These are phyloP conservation scores for Pisolithus microcarpus DNA, from an alignment of 768 basidiomycete species.

Conservation along the genomic window DNA sequence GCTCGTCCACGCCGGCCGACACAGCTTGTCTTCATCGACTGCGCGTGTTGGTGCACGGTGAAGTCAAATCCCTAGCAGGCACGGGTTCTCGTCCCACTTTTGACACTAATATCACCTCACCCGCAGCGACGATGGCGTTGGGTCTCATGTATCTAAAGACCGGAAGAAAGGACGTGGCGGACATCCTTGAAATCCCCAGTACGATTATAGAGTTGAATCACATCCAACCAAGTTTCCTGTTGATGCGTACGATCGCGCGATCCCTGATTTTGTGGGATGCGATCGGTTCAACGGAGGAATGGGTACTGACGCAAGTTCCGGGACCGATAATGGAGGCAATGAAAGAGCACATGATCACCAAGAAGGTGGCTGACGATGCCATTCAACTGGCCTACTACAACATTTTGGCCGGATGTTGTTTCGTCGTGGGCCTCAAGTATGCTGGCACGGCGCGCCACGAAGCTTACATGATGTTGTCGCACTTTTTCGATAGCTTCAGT, in stretches of 20 bases:
- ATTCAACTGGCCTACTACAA: slow-evolving; percentile 88
- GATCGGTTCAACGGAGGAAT: slow-evolving; percentile 64
- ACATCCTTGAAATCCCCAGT: slow-evolving; percentile 76
- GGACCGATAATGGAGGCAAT: slow-evolving; percentile 52
- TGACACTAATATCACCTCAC: slow-evolving; percentile 86
- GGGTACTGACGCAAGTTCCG: slow-evolving; percentile 70
- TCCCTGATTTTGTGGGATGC: slow-evolving; percentile 82
- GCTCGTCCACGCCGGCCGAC: slow-evolving; percentile 73
- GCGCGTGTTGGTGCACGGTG: slow-evolving; percentile 70
- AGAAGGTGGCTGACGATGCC: slow-evolving; percentile 50
- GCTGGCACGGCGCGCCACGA: slow-evolving; percentile 91
- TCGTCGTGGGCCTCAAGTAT: slow-evolving; percentile 85
- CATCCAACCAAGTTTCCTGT: slow-evolving; percentile 81
- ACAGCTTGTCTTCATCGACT: slow-evolving; percentile 59
- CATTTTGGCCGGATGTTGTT: slow-evolving; percentile 86
- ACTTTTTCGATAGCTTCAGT: slow-evolving; percentile 75
- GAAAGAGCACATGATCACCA: slow-evolving; percentile 43
- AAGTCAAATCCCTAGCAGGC: slow-evolving; percentile 37
- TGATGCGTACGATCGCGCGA: slow-evolving; percentile 72
- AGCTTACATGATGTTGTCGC: slow-evolving; percentile 77
- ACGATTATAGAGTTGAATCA: slow-evolving; percentile 73
- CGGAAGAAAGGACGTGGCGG: slow-evolving; percentile 76
- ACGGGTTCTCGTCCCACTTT: slow-evolving; percentile 43
- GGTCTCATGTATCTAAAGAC: slow-evolving; percentile 92
- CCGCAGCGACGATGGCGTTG: slow-evolving; percentile 84